phyloP scores from a whole-genome alignment of 108 stramenopile species.

The Poteriospumella lacustris region DNA sequence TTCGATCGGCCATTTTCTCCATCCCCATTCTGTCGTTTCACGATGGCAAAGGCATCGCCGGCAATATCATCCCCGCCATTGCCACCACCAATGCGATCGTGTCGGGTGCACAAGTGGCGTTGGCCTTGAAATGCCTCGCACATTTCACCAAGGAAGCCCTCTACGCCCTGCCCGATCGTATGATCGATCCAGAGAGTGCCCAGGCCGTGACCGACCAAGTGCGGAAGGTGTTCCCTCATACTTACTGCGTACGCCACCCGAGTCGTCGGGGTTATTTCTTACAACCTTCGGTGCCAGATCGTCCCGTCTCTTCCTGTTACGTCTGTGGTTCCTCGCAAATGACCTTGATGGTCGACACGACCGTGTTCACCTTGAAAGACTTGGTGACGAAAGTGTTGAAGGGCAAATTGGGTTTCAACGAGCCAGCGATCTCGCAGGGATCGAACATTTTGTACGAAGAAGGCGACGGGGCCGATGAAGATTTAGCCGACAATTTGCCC shows the following conservation, averaged over 20 bases:
- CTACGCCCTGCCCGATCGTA: constrained; percentile 38
- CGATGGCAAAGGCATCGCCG: constrained; percentile 94
- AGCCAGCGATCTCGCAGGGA: constrained; percentile 56
- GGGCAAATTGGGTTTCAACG: constrained; percentile 69
- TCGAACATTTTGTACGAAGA: constrained; percentile 38
- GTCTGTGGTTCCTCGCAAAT: constrained; percentile 78
- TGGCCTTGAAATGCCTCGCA: constrained; percentile 55
- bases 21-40: constrained; percentile 47
- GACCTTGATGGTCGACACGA: constrained; percentile 61
- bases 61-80: constrained; percentile 98
- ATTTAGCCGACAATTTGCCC: constrained; percentile 32
- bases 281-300: background rate
- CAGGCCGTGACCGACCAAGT: constrained; percentile 65
- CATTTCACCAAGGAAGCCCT: no score
- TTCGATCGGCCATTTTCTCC: constrained; percentile 75
- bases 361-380: constrained; percentile 63
- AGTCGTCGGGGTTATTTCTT: background rate
- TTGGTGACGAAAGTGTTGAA: constrained; percentile 65
- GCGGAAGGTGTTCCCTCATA: constrained; percentile 51
- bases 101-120: constrained; percentile 59
- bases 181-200: constrained; percentile 42
- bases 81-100: constrained; percentile 99
- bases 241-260: background rate
- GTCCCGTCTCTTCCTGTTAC: constrained; percentile 41
- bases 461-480: constrained; percentile 38